Evolutionary conservation across 495 filamentous ascomycete species (phyloP), one percentile per base, ranked within the genome.

Genomic region (Neurospora africana): DNA sequence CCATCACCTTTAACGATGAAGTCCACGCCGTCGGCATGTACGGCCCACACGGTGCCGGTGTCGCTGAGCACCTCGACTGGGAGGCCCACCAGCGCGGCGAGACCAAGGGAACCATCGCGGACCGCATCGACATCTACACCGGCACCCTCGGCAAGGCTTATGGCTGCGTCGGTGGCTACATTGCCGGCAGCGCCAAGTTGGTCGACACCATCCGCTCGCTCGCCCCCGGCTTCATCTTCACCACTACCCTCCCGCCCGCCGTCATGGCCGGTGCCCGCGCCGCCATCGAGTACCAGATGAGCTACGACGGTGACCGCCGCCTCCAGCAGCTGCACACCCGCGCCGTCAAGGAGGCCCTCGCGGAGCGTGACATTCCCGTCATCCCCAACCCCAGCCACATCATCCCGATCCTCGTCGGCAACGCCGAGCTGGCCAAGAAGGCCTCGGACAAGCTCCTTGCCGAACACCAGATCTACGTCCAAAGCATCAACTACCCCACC

Each of bases 1-100:
- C 95, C 37, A 88, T 99, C 75, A 99, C 95, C 76, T 98, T 99
- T 82, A 83, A 97, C 79, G 95, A 99, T 79, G 95, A 99, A 86
- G 95, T 99, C 68, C 95, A 99, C 81, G 95, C 95, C 40, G 95
- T 99, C 30, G 95, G 95, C 74, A 99, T 99, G 95, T 99, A 99
- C 79, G 95, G 95, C 77, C 93, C 95, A 78, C 90, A 95, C 76
- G 95, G 95, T 74, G 95, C 94, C 68, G 95, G 95, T 79, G 96
- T 99, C 70, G 95, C 95, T 17, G 95, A 99, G 82, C 95, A 99
- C 81, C 88, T 99, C 35, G 95, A 99, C 80, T 99, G 92, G 77
- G 92, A 97, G 75, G 91, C 92, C 15, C 90, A 91, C 76, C 78
- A 79, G 23, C 83, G 84, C 38, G 88, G 93, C 27, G 83, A 82